Percentiles rank a stretch among this genome's conserved stretches.
phyloP scores from a whole-genome alignment of 768 basidiomycete species.

The Amanita muscaria region DNA sequence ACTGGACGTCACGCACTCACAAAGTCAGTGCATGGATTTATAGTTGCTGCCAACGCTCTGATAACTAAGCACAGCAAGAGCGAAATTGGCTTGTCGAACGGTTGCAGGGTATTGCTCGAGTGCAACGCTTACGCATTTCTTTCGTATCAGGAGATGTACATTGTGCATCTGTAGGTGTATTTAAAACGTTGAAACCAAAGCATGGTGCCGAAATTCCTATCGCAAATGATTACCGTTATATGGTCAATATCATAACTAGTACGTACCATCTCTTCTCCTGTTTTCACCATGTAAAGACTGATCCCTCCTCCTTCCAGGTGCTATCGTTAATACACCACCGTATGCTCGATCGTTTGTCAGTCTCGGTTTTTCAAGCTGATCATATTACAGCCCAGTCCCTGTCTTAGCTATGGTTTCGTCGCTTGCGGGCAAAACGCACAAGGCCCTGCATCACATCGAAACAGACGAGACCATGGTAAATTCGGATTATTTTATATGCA shows the following conservation, averaged over 20 bases:
- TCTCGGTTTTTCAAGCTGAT: background rate
- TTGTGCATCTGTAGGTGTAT: constrained; percentile 72
- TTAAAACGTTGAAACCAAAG: constrained; percentile 59
- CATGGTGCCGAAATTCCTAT: constrained; percentile 41
- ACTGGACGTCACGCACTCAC: constrained; percentile 80
- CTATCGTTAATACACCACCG: constrained; percentile 94
- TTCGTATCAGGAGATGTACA: constrained; percentile 94
- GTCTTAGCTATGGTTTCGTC: constrained; percentile 78
- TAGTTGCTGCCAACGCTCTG: constrained; percentile 1
- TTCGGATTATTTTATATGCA: background rate
- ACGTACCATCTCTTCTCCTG: no score
- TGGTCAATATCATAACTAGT: constrained; percentile 86
- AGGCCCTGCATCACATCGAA: constrained; percentile 68
- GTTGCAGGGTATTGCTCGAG: constrained; percentile 62
- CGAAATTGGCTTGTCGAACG: constrained; percentile 82
- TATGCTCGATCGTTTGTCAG: constrained; percentile 20
- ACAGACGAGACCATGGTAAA: constrained; percentile 87
- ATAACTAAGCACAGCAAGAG: constrained; percentile 50
- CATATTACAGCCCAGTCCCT: constrained; percentile 46
- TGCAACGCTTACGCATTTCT: constrained; percentile 61
- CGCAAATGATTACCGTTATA: constrained; percentile 67
- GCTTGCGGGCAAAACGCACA: constrained; percentile 74
- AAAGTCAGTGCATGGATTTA: constrained; percentile 39
- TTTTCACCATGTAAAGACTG: no score
- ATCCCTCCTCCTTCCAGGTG: constrained; percentile 34